A percentile compares a stretch with the other conserved stretches of the same genome.
Evolutionary conservation across 176 grass and related monocot species (phyloP).

Genomic region (Aegilops tauschii): DNA sequence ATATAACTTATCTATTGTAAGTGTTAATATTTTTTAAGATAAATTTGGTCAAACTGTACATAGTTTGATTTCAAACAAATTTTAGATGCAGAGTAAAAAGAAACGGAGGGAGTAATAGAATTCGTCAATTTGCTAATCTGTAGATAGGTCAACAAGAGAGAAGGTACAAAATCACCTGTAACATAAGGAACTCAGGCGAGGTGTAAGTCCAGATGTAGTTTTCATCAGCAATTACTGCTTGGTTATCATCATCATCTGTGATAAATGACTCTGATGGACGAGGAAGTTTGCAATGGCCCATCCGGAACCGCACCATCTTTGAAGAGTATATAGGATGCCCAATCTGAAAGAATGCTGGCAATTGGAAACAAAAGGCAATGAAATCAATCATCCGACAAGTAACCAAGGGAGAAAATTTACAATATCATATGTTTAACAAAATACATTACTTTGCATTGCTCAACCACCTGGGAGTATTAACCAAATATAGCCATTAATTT

Average conservation of each 20-base stretch:
- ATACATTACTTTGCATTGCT: not conserved
- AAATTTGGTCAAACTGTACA: too few species aligned
- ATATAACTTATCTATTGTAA: too few species aligned
- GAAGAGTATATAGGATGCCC: conserved; percentile 65
- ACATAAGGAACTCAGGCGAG: conserved; percentile 74
- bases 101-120: not conserved
- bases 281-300: conserved; percentile 60
- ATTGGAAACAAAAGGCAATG: not conserved
- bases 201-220: conserved; percentile 80
- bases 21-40: too few species aligned
- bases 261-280: conserved; percentile 22
- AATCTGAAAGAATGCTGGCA: conserved; percentile 55
- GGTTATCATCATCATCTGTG: conserved; percentile 30
- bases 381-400: not conserved
- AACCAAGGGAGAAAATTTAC: not conserved
- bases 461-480: not conserved
- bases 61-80: too few species aligned
- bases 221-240: conserved; percentile 34
- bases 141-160: not conserved
- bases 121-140: not conserved
- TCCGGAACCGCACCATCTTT: conserved; percentile 54
- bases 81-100: too few species aligned
- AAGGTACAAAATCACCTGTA: conserved; percentile 46
- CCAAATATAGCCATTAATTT: not conserved
- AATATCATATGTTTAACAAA: not conserved